Percentiles rank a stretch among this genome's conserved stretches.
Evolutionary conservation across 345 rosid genomes (phyloP).

Genomic region (Eucalyptus sp.): DNA sequence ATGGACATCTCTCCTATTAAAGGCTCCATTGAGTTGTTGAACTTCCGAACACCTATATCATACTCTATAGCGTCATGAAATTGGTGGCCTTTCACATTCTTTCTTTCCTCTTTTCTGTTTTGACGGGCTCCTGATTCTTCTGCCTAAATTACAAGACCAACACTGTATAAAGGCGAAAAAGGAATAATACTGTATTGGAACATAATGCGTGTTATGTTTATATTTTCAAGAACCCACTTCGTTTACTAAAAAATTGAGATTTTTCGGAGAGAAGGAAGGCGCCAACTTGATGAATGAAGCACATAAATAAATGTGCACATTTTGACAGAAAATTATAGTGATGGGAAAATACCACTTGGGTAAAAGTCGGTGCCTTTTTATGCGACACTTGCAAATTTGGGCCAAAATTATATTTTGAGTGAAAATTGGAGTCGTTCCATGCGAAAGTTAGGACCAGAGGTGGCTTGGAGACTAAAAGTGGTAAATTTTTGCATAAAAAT

Average conservation of each 20-base stretch:
- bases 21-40: no score
- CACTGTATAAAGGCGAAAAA: neutral
- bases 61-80: no score
- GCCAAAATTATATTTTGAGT: neutral
- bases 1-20: no score
- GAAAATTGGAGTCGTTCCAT: neutral
- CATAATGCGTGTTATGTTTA: neutral
- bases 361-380: neutral
- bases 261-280: neutral
- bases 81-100: neutral
- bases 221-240: neutral
- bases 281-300: neutral
- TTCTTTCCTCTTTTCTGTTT: neutral
- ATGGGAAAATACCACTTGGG: neutral
- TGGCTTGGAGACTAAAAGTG: neutral
- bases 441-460: neutral
- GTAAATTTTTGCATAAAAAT: no score
- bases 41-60: neutral
- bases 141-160: neutral
- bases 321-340: neutral
- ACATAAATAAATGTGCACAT: neutral
- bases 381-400: neutral
- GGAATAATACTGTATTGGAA: neutral
- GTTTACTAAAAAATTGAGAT: no score
- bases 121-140: neutral